Base-by-base conservation (phyloP, 2,329 filamentous ascomycete genomes). In the Pseudopithomyces maydicus region DNA sequence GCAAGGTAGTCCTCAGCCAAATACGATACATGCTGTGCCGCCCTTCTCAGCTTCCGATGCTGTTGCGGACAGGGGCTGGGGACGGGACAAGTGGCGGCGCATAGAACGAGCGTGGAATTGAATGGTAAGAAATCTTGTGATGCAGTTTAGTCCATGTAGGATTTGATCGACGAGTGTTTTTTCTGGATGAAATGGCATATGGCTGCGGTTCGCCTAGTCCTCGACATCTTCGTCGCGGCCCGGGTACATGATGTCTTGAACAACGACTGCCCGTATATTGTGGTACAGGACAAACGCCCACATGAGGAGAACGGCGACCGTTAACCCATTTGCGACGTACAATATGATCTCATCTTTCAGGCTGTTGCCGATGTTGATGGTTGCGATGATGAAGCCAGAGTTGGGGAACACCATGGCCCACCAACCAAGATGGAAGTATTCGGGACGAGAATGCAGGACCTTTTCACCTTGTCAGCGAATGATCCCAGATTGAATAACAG, bases 361-460 rank as follows among this genome's bases (percentile, higher is more conserved):
- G 23, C 66, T 65, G 50, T 74, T 71, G 14, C 75, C 77, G 36
- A 79, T 76, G 6, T 66, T 67, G 43, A 78, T 78, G 3, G 76
- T 79, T n/a, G 77, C 76, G n/a, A 79, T 70, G 47, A 75, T 69
- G 50, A 79, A 79, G 19, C 77, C 77, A 6, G 74, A 74, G 61
- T 79, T 78, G 1, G 77, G 77, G 58, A 79, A 79, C 0, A 79
- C 75, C 71, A 85, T 81, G 0, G 85, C 85, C 83, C 85, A 89
- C 85, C 85, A 88, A 0, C 84, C 84, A 2, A 88, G 77, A 80
- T 64, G 69, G 85, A 87, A 82, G 83, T 85, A 87, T 14, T 73
- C 67, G 29, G 69, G 67, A 57, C 68, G 70, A 20, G 65, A 66
- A 42, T 71, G 66, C 46, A 73, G 64, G n/a, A 70, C 67, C 71